These are phyloP conservation scores for Quillaja saponaria DNA, from an alignment of 306 rosid species.

Conservation along the genomic window DNA sequence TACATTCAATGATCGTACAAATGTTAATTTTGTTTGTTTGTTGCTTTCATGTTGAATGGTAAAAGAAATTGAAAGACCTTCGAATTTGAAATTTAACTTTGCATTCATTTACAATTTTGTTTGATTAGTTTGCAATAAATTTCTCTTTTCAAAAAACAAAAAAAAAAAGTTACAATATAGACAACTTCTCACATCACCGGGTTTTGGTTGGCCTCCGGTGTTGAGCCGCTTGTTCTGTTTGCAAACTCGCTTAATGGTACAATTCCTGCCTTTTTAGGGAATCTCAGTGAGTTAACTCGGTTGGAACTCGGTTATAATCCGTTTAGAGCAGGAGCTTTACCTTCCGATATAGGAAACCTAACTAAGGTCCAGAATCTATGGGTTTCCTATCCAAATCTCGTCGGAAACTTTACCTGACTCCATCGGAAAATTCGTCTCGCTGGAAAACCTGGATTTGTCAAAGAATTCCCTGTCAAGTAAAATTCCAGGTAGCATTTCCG, in stretches of 20 bases:
- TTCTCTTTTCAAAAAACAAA: no score
- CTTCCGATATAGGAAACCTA: conserved; percentile 67
- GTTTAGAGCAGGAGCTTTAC: conserved; percentile 46
- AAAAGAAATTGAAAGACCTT: no score
- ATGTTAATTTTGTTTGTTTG: no score
- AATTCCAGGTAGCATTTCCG: conserved; percentile 58
- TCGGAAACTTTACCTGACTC: conserved; percentile 62
- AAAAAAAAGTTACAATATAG: no score
- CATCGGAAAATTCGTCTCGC: conserved; percentile 56
- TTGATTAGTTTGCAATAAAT: no score
- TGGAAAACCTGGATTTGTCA: conserved; percentile 65
- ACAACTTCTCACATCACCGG: conserved; percentile 72
- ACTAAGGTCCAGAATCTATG: conserved; percentile 45
- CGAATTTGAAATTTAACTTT: no score
- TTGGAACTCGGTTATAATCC: conserved; percentile 50
- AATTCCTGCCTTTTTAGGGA: conserved; percentile 61
- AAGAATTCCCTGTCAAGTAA: conserved; percentile 49
- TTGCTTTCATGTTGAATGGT: no score
- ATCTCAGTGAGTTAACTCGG: conserved; percentile 51
- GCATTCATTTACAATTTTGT: no score
- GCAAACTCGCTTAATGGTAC: conserved; percentile 56
- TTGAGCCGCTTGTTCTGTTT: conserved; percentile 39
- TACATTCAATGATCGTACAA: no score
- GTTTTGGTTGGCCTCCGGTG: conserved; percentile 45
- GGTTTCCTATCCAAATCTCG: conserved; percentile 32